Evolutionary conservation across 2,329 filamentous ascomycete genomes (phyloP), one percentile per base, ranked within the genome.

Genomic region (Lachnellula subtilissima): DNA sequence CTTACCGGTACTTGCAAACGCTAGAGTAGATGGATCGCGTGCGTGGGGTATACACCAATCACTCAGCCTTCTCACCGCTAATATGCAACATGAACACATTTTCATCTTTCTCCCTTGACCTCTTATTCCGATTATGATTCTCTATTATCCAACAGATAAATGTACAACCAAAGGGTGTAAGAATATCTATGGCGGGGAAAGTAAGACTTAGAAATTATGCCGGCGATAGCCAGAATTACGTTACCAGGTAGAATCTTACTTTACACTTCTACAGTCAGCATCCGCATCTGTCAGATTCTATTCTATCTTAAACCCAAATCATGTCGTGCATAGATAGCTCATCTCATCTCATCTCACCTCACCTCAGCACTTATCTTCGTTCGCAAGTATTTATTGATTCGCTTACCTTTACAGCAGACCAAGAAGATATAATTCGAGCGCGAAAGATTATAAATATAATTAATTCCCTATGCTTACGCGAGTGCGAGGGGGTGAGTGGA

Each of bases 61-160:
- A 11, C 42, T 17, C 42, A 45, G 42, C 42, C 42, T 49, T 49
- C 48, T 49, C 48, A 49, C 48, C 48, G 48, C 48, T n/a, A 12
- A 2, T 36, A 14, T 49, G 48, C 48, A 49, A 36, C 12, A 5
- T 35, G 7, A 49, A 37, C 48, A 49, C 48, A 49, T 3, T 32
- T 11, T 4, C 0, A 11, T 5, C 5, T 6, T 25, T 4, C 28
- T 11, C 9, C 28, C 28, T 32, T 32, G 1, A 9, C 28, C 28
- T 19, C 42, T 45, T 14, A 19, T 5, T 45, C 42, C n/a, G 2
- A 12, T 22, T 15, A 14, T 17, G 7, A 19, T 45, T 19, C 11
- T 22, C 9, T 9, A 23, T 8, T 23, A 5, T 19, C 42, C 19
- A 45, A 12, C n/a, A 45, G 1, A 5, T 6, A 23, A 5, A 19